Conservation (phyloP, 2,329 filamentous ascomycete genomes). For the Trichoderma harzianum region DNA sequence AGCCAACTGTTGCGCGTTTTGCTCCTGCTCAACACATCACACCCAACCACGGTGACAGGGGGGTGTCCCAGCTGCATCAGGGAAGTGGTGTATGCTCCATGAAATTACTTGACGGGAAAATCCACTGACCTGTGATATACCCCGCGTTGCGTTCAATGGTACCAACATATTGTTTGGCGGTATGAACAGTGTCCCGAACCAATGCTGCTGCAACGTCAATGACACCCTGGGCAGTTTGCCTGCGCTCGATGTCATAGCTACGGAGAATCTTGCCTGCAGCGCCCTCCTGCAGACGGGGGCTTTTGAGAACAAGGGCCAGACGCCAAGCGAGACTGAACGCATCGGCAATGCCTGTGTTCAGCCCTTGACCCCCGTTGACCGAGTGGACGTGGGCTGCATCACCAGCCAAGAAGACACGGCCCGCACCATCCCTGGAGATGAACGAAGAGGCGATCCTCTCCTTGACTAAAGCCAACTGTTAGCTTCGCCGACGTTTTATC, state of each 20-base stretch:
- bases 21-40: background rate
- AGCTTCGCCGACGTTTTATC: background rate
- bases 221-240: conserved; percentile 42
- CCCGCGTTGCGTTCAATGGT: conserved; percentile 47
- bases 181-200: conserved; percentile 42
- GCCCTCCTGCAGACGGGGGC: conserved; percentile 23
- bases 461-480: conserved; percentile 32
- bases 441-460: conserved; percentile 40
- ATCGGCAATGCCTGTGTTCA: conserved; percentile 57
- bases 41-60: background rate
- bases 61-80: background rate
- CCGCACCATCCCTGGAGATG: conserved; percentile 37
- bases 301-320: conserved; percentile 32
- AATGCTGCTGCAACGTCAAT: conserved; percentile 46
- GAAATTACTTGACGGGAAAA: background rate
- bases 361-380: conserved; percentile 54
- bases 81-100: background rate
- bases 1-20: background rate
- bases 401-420: conserved; percentile 50
- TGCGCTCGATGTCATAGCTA: conserved; percentile 45
- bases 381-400: conserved; percentile 57
- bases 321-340: conserved; percentile 56
- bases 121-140: conserved; percentile 43
- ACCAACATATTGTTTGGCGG: conserved; percentile 44
- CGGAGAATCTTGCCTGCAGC: conserved; percentile 31